phyloP scores from a whole-genome alignment of 352 stramenopile genomes.

The Phytophthora brassicae region DNA sequence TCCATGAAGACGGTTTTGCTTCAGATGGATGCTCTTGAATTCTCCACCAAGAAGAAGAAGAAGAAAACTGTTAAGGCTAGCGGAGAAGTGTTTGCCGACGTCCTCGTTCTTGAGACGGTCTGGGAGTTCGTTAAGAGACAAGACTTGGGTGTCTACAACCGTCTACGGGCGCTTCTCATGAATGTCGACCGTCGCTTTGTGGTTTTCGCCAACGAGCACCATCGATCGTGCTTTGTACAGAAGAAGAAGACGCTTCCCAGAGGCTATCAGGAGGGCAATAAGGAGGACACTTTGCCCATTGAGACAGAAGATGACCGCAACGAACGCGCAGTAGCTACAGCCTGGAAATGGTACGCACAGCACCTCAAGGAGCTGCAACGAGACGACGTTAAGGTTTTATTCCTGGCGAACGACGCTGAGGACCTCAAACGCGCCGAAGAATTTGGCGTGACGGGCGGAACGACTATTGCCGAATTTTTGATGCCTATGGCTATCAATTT shows the following conservation, averaged over 20 bases:
- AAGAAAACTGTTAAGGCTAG: conserved; percentile 46
- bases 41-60: conserved; percentile 69
- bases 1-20: conserved; percentile 90
- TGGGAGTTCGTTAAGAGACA: conserved; percentile 88
- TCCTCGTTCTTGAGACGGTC: conserved; percentile 92
- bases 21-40: conserved; percentile 91
- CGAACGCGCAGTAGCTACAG: conserved; percentile 79
- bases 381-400: conserved; percentile 48
- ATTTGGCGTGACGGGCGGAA: conserved; percentile 48
- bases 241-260: conserved; percentile 44
- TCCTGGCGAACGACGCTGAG: conserved; percentile 66
- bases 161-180: conserved; percentile 84
- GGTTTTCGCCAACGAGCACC: conserved; percentile 94
- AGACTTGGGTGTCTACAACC: conserved; percentile 89
- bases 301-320: conserved; percentile 84
- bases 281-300: conserved; percentile 23
- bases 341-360: conserved; percentile 76
- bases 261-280: conserved; percentile 18
- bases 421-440: conserved; percentile 50
- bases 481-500: conserved; percentile 44
- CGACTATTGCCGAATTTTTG: conserved; percentile 67
- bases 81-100: conserved; percentile 58
- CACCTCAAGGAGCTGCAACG: conserved; percentile 62
- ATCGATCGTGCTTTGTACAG: conserved; percentile 74
- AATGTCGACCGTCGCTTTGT: conserved; percentile 85